Evolutionary conservation across 2,329 filamentous ascomycete species (phyloP), one percentile per base, ranked within the genome.

Genomic region (Fusarium transvaalense): DNA sequence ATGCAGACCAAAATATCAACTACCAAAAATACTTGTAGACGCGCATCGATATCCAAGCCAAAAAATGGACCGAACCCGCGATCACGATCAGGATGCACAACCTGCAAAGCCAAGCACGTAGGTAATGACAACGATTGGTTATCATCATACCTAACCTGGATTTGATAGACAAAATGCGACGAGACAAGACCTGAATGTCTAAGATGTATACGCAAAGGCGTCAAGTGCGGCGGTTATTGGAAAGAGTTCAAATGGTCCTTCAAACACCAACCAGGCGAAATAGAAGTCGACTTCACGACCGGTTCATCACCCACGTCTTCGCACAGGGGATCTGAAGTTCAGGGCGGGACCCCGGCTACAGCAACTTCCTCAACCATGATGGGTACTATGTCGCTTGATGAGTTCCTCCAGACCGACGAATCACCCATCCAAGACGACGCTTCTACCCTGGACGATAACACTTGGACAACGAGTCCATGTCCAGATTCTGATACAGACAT

Each of bases 211-310:
- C 66, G 68, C 4, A 76, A 76, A 35, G 75, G 75, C 7, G 68
- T 76, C 17, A 69, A 68, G 15, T 76, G 75, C 38, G 73, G 69
- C 4, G 75, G 75, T 6, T 76, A 76, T 19, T 70, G 69, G 65
- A 68, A 68, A 23, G 76, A 76, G 21, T 75, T 81, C 43, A 78
- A 78, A 37, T 82, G 80, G 80, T 81, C 80, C 0, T 81, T 79
- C 64, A 82, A 82, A 43, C 78, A 82, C 56, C 79, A 81, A 52
- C 71, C 75, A 1, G 64, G 56, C 50, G 58, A 70, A n/a, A 52
- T 52, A 23, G 61, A 68, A 10, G 55, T 71, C 35, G 52, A 63
- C 32, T 37, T 64, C 25, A 34, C 64, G 7, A 45, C 60, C 15
- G 55, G 34, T 12, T 14, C 56, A 9, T 71, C 64, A 5, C 67